Percentiles rank a stretch among this genome's conserved stretches.
Evolutionary conservation across 768 basidiomycete genomes (phyloP).

Genomic region (Tubosaeta sp.): DNA sequence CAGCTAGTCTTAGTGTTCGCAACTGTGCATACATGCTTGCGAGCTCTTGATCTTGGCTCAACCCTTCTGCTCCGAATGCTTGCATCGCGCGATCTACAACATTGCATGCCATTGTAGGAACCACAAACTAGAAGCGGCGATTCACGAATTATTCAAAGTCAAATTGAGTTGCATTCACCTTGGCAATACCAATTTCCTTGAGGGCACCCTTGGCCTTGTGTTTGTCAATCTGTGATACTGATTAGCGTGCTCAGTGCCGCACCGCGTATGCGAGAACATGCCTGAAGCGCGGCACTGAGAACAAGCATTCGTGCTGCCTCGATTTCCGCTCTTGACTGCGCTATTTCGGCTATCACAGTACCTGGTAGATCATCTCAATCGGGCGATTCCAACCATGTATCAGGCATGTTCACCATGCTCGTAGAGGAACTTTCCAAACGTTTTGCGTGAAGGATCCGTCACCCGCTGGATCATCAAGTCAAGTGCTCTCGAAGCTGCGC

Average conservation of each 20-base stretch:
- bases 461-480: conserved; percentile 88
- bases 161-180: conserved; percentile 45
- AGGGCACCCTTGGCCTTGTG: conserved; percentile 89
- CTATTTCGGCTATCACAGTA: conserved; percentile 87
- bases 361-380: conserved; percentile 40
- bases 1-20: conserved; percentile 84
- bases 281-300: conserved; percentile 86
- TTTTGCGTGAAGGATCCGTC: conserved; percentile 87
- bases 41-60: conserved; percentile 85
- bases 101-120: conserved; percentile 82
- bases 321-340: conserved; percentile 89
- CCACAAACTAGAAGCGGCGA: conserved; percentile 66
- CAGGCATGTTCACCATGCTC: conserved; percentile 67
- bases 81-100: conserved; percentile 97
- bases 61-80: conserved; percentile 92
- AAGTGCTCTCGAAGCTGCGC: conserved; percentile 77
- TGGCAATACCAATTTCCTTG: conserved; percentile 97
- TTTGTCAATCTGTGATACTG: conserved; percentile 71
- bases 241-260: conserved; percentile 1
- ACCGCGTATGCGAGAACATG: conserved; percentile 18
- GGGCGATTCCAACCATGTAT: neutral
- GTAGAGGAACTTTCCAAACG: conserved; percentile 88
- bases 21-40: conserved; percentile 74
- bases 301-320: conserved; percentile 86
- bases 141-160: neutral